A percentile compares a stretch with the other conserved stretches of the same genome.
These are phyloP conservation scores for Boletus tomentosulus DNA, from an alignment of 768 basidiomycete genomes.

Conservation along the genomic window DNA sequence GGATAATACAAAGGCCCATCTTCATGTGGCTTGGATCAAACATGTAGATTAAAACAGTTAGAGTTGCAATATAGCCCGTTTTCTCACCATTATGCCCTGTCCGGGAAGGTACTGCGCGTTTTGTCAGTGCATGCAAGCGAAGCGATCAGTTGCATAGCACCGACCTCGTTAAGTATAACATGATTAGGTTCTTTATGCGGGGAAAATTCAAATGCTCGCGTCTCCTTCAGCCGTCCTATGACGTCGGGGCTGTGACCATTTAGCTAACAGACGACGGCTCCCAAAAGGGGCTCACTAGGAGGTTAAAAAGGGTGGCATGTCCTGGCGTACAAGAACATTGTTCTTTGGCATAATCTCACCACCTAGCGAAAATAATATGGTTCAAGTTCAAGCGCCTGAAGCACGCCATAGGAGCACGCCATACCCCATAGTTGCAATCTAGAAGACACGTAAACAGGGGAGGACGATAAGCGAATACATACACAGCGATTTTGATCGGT, in stretches of 20 bases:
- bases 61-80: constrained; percentile 9
- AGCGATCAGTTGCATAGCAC: constrained; percentile 10
- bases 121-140: constrained; percentile 13
- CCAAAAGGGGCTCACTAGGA: constrained; percentile 48
- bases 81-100: constrained; percentile 86
- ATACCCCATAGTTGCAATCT: constrained; percentile 76
- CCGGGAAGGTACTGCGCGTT: constrained; percentile 68
- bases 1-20: constrained; percentile 89
- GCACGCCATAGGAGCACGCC: constrained; percentile 7
- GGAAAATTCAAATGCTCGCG: constrained; percentile 59
- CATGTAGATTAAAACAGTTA: neutral
- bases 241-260: constrained; percentile 62
- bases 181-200: constrained; percentile 79
- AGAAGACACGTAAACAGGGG: constrained; percentile 2
- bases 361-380: constrained; percentile 36
- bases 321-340: constrained; percentile 62
- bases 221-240: constrained; percentile 59
- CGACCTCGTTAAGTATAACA: constrained; percentile 82
- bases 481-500: neutral
- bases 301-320: constrained; percentile 66
- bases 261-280: constrained; percentile 2
- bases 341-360: constrained; percentile 66
- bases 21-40: constrained; percentile 69
- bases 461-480: constrained; percentile 1
- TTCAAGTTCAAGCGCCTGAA: neutral